phyloP scores from a whole-genome alignment of 2,329 filamentous ascomycete genomes.

The Parafenestella ontariensis region DNA sequence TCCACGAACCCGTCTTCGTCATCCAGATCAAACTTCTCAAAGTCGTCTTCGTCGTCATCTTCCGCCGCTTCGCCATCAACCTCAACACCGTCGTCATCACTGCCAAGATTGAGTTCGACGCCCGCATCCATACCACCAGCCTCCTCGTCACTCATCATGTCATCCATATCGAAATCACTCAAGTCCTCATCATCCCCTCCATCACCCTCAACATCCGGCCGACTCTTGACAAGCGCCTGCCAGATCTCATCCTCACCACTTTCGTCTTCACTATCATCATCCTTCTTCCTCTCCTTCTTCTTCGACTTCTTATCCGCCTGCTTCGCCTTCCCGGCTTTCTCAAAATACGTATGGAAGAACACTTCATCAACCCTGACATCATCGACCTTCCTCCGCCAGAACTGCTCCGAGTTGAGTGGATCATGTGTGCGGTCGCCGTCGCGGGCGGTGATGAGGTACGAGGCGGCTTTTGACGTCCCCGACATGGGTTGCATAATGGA shows the following conservation, averaged over 20 bases:
- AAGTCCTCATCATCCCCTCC: constrained; percentile 66
- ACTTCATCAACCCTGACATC: constrained; percentile 90
- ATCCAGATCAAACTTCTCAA: constrained; percentile 54
- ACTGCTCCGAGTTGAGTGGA: constrained; percentile 83
- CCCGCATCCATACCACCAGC: constrained; percentile 52
- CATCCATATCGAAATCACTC: constrained; percentile 59
- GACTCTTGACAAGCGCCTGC: constrained; percentile 84
- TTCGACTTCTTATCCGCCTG: constrained; percentile 64
- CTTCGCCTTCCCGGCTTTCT: constrained; percentile 64
- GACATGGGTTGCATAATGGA: constrained; percentile 97
- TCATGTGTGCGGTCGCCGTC: constrained; percentile 65
- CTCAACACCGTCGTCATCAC: constrained; percentile 57
- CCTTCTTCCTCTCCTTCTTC: constrained; percentile 56
- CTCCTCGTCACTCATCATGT: constrained; percentile 55
- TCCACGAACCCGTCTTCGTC: constrained; percentile 64
- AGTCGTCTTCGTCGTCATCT: constrained; percentile 43
- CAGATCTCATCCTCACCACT: constrained; percentile 82
- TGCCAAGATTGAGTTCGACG: constrained; percentile 55
- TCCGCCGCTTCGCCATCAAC: constrained; percentile 50
- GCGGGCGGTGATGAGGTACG: constrained; percentile 67
- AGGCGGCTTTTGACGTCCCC: constrained; percentile 64
- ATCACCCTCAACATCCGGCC: constrained; percentile 76
- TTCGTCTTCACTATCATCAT: constrained; percentile 54
- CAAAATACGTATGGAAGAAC: constrained; percentile 99
- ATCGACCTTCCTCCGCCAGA: constrained; percentile 90